These are phyloP conservation scores for Alloascoidea hylecoeti DNA, from an alignment of 805 yeast genomes.

Conservation along the genomic window DNA sequence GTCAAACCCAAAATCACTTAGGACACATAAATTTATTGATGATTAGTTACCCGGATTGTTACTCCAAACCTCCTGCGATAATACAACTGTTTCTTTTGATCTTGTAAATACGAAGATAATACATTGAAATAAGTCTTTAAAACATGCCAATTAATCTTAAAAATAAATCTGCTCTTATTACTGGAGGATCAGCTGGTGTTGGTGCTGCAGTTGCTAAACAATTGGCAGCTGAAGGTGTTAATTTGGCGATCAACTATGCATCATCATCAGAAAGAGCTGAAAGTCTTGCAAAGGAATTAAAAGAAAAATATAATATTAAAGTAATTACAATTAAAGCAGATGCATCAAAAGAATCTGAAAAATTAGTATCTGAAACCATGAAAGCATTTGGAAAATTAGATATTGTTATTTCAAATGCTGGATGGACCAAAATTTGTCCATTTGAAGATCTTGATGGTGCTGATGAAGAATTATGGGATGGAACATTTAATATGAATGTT, in stretches of 20 bases:
- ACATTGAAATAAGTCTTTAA: too few species aligned
- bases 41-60: too few species aligned
- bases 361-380: slow-evolving; percentile 15
- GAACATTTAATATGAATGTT: slow-evolving; percentile 15
- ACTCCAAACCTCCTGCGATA: too few species aligned
- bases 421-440: slow-evolving; percentile 21
- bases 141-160: slow-evolving; percentile 9
- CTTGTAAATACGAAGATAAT: too few species aligned
- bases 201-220: slow-evolving; percentile 20
- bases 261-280: slow-evolving; percentile 18
- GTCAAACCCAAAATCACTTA: too few species aligned
- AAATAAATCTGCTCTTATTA: slow-evolving; percentile 17
- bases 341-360: slow-evolving; percentile 12
- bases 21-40: too few species aligned
- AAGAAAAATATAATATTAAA: slow-evolving; percentile 9
- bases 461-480: slow-evolving; percentile 20
- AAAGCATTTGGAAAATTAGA: slow-evolving; percentile 17
- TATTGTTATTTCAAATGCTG: slow-evolving; percentile 24
- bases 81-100: too few species aligned
- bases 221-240: slow-evolving; percentile 21
- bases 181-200: slow-evolving; percentile 19
- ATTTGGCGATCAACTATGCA: slow-evolving; percentile 20
- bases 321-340: slow-evolving; percentile 14
- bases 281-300: slow-evolving; percentile 10
- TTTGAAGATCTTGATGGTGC: slow-evolving; percentile 17